phyloP scores from a whole-genome alignment of 441 rosid species.

The Adansonia madagascariensis region DNA sequence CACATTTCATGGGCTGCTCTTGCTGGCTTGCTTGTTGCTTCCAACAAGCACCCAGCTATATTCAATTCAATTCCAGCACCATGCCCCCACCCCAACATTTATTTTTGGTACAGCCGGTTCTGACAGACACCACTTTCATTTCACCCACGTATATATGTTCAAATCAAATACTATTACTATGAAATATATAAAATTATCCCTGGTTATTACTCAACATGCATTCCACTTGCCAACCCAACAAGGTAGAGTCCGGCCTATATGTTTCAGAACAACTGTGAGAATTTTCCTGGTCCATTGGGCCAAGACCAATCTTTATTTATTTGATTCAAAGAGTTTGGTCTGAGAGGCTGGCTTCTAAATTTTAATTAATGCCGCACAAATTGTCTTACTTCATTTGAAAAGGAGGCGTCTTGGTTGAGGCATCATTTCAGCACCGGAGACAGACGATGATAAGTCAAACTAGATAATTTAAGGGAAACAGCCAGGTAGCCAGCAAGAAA shows the following conservation, averaged over 20 bases:
- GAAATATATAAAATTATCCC: not conserved
- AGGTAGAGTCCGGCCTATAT: not conserved
- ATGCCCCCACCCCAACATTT: not conserved
- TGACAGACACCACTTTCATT: not conserved
- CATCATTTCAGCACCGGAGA: too few relatives aligned
- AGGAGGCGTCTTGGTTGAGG: not conserved
- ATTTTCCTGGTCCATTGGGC: not conserved
- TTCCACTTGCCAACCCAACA: not conserved
- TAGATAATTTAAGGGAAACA: not conserved
- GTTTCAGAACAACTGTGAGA: not conserved
- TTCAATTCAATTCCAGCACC: not conserved
- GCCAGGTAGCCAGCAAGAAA: conserved; percentile 23
- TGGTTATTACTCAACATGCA: too few relatives aligned
- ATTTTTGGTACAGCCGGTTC: not conserved
- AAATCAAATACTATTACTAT: too few relatives aligned
- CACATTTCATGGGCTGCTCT: not conserved
- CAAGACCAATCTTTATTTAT: not conserved
- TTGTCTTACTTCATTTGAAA: too few relatives aligned
- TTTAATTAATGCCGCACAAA: not conserved
- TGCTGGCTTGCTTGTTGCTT: conserved; percentile 12
- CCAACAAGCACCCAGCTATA: not conserved
- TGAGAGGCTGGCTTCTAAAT: not conserved
- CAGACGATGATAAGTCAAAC: too few relatives aligned
- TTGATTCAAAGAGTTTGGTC: not conserved
- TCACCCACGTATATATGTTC: too few relatives aligned